phyloP scores from a whole-genome alignment of 257 asterid species.

The Scutellaria galericulata region DNA sequence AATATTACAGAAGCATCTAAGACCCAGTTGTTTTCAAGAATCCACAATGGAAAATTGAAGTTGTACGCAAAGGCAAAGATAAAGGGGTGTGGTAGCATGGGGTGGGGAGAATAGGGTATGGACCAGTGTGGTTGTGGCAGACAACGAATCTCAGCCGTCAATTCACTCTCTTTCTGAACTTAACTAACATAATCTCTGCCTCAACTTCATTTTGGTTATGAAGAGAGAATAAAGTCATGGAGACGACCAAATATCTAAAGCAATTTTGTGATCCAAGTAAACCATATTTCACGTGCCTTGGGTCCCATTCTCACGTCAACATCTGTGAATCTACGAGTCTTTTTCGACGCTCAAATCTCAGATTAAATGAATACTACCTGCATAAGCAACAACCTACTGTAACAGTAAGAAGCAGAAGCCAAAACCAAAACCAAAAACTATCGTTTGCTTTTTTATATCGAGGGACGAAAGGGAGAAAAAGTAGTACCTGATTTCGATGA shows the following conservation, averaged over 20 bases:
- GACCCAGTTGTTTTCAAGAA: not conserved
- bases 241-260: slow-evolving; percentile 28
- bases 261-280: slow-evolving; percentile 30
- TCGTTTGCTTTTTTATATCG: too few species aligned
- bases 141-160: slow-evolving; percentile 49
- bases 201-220: slow-evolving; percentile 9
- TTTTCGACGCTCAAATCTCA: not conserved
- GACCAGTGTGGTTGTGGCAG: slow-evolving; percentile 39
- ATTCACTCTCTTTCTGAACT: slow-evolving; percentile 2
- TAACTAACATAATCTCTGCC: not conserved
- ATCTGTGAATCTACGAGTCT: slow-evolving; percentile 6
- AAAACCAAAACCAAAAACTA: not conserved
- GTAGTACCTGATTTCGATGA: not conserved
- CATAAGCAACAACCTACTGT: not conserved
- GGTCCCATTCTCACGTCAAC: slow-evolving; percentile 25
- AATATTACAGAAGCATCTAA: slow-evolving; percentile 23
- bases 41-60: not conserved
- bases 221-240: slow-evolving; percentile 26
- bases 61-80: slow-evolving; percentile 11
- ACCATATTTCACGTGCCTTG: slow-evolving; percentile 36
- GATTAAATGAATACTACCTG: slow-evolving; percentile 5
- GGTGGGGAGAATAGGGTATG: slow-evolving; percentile 33
- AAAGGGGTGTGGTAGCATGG: slow-evolving; percentile 18
- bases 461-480: not conserved
- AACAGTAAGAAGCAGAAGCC: not conserved